Evolutionary conservation across 805 yeast genomes (phyloP), one percentile per base, ranked within the genome.

Genomic region (Candida anglica): DNA sequence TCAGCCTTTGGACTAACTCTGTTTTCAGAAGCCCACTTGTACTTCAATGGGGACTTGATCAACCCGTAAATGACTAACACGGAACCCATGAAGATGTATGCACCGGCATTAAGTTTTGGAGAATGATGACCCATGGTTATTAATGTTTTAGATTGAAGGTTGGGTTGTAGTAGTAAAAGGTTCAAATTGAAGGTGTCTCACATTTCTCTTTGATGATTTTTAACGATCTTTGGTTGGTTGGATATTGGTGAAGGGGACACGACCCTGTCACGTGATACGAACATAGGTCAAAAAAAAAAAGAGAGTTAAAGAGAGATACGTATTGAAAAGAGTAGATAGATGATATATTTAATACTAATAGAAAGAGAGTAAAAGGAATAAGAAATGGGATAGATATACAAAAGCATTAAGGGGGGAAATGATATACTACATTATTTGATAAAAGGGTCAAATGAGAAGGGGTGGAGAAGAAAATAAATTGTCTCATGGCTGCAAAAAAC

Each of bases 1-100:
- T 66, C 73, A 30, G 71, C 71, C 51, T 66, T 66, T 22, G 73
- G 73, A 42, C 68, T 62, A 35, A 65, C 44, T 52, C 70, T 61
- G 51, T 60, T 64, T 41, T 65, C 70, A 28, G 56, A 45, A 21
- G 60, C 59, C 60, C 60, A 64, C 42, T 56, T 53, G 51, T 66
- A 63, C 41, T 66, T 66, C 44, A 60, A 48, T 14, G 73, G 73
- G 8, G 71, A 63, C 46, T 66, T 66, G 52, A 66, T 49, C 34
- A 46, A 43, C 16, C 45, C 56, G 39, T 66, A 66, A 36, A 62
- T 52, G 18, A 60, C 43, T 20, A 58, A 44, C 24, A 66, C 71
- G 5, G 71, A 63, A 14, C 66, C 50, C 71, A 66, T 66, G 40
- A 66, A 60, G 36, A 60, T 62, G 29, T 58, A 56, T 38, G 73